Conservation (phyloP, 139 green algal species). For the Dunaliella primolecta region DNA sequence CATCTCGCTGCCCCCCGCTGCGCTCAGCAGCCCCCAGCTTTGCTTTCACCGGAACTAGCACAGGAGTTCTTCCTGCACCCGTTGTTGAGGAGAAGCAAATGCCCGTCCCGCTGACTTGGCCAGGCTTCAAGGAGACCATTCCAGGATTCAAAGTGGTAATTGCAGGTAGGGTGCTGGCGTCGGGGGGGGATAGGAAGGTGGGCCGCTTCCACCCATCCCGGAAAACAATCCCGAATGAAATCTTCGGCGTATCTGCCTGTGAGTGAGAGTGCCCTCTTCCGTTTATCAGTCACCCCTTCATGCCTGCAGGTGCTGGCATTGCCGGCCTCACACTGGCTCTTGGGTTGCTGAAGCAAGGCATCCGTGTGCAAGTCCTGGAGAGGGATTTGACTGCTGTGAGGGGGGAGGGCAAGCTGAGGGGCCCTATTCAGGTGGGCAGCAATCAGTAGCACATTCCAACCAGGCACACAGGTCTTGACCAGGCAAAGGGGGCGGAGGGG, state of each 20-base stretch:
- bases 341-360: conserved; percentile 77
- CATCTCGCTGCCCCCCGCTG: neutral
- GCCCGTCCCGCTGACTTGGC: no score
- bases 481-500: no score
- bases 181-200: no score
- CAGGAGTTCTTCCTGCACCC: no score
- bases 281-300: no score
- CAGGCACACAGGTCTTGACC: no score
- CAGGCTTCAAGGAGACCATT: neutral
- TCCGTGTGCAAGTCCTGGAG: conserved; percentile 82
- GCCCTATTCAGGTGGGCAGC: conserved; percentile 88
- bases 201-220: no score
- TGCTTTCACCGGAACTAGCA: neutral
- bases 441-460: no score
- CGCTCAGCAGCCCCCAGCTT: neutral
- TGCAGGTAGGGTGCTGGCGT: conserved; percentile 48
- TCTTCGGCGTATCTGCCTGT: no score
- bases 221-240: no score
- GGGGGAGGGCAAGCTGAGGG: conserved; percentile 91
- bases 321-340: conserved; percentile 86
- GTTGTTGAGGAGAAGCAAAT: no score
- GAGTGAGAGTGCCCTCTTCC: no score
- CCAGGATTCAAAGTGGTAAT: conserved; percentile 64
- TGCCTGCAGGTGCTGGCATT: conserved; percentile 78
- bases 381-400: conserved; percentile 89